Evolutionary conservation across 1,139 yeast genomes (phyloP).

Genomic region (Pichia sp.): DNA sequence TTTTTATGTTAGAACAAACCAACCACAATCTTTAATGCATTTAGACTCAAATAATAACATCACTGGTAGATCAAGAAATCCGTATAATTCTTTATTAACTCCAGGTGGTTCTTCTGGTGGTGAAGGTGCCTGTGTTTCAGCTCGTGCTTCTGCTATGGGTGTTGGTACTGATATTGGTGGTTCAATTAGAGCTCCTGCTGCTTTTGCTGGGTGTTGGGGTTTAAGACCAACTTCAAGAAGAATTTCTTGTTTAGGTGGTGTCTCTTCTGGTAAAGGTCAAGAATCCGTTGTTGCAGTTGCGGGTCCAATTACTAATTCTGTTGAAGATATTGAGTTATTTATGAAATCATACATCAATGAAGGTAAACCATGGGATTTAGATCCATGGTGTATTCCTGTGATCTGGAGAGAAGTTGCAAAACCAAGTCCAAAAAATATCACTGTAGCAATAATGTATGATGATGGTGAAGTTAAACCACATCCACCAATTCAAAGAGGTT

Average conservation of each 20-base stretch:
- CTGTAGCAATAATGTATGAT: constrained; percentile 39
- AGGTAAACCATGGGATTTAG: constrained; percentile 58
- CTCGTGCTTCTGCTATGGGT: constrained; percentile 62
- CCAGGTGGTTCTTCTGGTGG: constrained; percentile 76
- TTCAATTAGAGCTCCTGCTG: constrained; percentile 70
- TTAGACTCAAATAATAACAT: constrained; percentile 45
- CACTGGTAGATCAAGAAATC: constrained; percentile 48
- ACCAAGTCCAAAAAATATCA: constrained; percentile 38
- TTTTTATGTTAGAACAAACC: constrained; percentile 47
- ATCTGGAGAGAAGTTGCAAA: constrained; percentile 49
- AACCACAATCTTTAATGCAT: constrained; percentile 55
- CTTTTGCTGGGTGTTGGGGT: constrained; percentile 61
- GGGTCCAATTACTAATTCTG: constrained; percentile 57
- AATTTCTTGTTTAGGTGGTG: constrained; percentile 45
- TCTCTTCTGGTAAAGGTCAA: constrained; percentile 50
- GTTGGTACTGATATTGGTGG: constrained; percentile 81
- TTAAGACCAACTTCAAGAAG: constrained; percentile 65
- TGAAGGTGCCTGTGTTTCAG: constrained; percentile 63
- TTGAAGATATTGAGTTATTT: constrained; percentile 60
- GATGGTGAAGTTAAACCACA: constrained; percentile 46
- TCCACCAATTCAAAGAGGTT: constrained; percentile 52
- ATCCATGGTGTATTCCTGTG: constrained; percentile 43
- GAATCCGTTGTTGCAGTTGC: constrained; percentile 53
- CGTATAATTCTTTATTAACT: constrained; percentile 44
- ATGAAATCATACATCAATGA: constrained; percentile 53